Conservation (phyloP, 2,329 filamentous ascomycete genomes). For the Ophiostoma sp. region DNA sequence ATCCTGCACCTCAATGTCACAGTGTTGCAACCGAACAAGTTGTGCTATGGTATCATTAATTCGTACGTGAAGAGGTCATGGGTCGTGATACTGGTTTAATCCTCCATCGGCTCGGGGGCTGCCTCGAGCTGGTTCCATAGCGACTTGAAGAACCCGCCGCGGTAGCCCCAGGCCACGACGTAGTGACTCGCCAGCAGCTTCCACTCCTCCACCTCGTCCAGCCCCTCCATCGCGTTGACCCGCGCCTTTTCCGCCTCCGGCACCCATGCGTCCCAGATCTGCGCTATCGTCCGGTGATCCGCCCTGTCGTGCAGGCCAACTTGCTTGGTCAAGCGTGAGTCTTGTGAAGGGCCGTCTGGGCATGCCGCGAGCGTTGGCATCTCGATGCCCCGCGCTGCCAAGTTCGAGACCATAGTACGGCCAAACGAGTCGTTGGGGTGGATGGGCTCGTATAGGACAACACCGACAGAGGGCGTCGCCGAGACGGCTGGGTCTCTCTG, state of each 20-base stretch:
- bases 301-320: conserved; percentile 55
- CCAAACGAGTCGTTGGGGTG: conserved; percentile 81
- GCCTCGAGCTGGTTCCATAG: conserved; percentile 23
- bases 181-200: conserved; percentile 82
- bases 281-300: conserved; percentile 42
- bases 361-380: conserved; percentile 78
- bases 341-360: conserved; percentile 62
- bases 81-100: neutral
- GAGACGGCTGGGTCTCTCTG: too few relatives aligned
- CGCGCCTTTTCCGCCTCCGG: conserved; percentile 65
- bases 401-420: conserved; percentile 84
- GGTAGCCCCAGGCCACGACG: conserved; percentile 83
- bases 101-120: neutral
- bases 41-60: neutral
- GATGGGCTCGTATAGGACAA: conserved; percentile 87
- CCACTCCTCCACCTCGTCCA: conserved; percentile 97
- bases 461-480: conserved; percentile 30
- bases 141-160: conserved; percentile 41
- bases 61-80: too few relatives aligned
- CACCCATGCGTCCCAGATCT: conserved; percentile 76
- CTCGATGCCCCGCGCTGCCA: conserved; percentile 72
- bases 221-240: conserved; percentile 71
- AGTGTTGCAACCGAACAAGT: neutral
- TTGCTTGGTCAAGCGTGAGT: conserved; percentile 51
- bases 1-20: too few relatives aligned